Evolutionary conservation across 1,284 basidiomycete species (phyloP), one percentile per base, ranked within the genome.

Genomic region (Ustilago loliicola): DNA sequence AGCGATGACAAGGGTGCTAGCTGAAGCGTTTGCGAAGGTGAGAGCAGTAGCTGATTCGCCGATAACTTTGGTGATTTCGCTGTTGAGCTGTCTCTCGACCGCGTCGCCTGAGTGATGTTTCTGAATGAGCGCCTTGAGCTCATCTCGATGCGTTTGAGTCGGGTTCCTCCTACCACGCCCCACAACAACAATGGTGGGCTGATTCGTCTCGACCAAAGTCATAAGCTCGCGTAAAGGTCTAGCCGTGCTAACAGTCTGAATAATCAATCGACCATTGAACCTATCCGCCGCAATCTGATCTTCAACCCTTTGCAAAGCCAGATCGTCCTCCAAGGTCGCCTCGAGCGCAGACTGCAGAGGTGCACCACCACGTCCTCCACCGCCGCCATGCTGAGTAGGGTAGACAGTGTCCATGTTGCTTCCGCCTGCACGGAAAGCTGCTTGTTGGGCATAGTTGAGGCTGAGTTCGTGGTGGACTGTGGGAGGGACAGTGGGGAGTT

Each of bases 1-100:
- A 13, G 80, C 80, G 27, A 81, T 80, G n/a, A 80, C 78, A 21
- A 81, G 53, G 29, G 80, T 81, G 27, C 66, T 79, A 13, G 73
- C 59, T 25, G 47, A 51, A 4, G 58, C 55, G 7, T 27, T 48
- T 0, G 57, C 78, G 23, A 81, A 66, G 17, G 69, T 70, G 47
- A 81, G 53, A 10, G 80, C 78, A 17, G 82, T 77, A 7, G 80
- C 81, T 4, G 77, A 58, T 55, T 84, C 81, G 4, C 82, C 82
- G 40, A 84, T 77, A 29, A 83, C 78, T 45, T 82, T 84, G 56
- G 80, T 81, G 4, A 79, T 82, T 56, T 84, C 82, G 50, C 69
- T 69, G 52, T 82, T 79, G 36, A 82, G 61, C 56, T 70, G 70
- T 11, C 77, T 54, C 36, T 77, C 74, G 13, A 60, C 65, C n/a